Conservation (phyloP, 176 grass and related monocot species). For the Oryza punctata region DNA sequence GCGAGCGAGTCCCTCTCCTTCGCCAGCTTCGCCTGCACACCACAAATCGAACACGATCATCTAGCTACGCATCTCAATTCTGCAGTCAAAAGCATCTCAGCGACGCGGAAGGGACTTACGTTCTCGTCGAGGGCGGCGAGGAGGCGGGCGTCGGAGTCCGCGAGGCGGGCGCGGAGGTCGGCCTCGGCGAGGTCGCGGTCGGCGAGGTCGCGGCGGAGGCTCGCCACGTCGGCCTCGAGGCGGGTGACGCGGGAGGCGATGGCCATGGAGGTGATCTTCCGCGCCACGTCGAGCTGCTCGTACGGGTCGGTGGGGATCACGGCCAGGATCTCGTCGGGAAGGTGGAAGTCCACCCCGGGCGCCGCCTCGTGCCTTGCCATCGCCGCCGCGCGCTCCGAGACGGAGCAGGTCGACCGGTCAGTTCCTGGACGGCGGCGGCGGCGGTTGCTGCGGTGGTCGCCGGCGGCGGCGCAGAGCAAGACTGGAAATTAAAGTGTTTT, state of each 20-base stretch:
- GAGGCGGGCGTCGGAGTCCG: constrained; percentile 59
- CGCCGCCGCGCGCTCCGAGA: background rate
- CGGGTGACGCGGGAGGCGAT: constrained; percentile 79
- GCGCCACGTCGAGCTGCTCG: constrained; percentile 91
- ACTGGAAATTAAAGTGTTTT: background rate
- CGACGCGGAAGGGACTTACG: constrained; percentile 33
- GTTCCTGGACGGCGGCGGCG: background rate
- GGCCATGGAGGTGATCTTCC: constrained; percentile 99
- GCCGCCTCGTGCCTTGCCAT: constrained; percentile 44
- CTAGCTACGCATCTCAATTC: constrained; percentile 11
- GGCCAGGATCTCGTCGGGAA: constrained; percentile 88
- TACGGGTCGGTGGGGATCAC: constrained; percentile 96
- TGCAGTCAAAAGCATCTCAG: background rate
- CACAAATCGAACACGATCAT: background rate
- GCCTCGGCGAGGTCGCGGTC: constrained; percentile 60
- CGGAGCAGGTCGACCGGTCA: background rate
- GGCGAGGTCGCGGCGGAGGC: constrained; percentile 65
- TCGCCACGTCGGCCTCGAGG: constrained; percentile 70
- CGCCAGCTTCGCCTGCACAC: constrained; percentile 67
- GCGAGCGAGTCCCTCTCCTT: constrained; percentile 82
- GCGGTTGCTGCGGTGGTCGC: background rate
- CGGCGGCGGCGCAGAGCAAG: constrained; percentile 23
- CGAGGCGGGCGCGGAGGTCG: constrained; percentile 50
- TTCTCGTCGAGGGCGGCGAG: constrained; percentile 60
- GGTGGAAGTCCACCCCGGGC: constrained; percentile 71